Base-by-base conservation (phyloP, 257 asterid genomes). In the Asclepias syriaca region DNA sequence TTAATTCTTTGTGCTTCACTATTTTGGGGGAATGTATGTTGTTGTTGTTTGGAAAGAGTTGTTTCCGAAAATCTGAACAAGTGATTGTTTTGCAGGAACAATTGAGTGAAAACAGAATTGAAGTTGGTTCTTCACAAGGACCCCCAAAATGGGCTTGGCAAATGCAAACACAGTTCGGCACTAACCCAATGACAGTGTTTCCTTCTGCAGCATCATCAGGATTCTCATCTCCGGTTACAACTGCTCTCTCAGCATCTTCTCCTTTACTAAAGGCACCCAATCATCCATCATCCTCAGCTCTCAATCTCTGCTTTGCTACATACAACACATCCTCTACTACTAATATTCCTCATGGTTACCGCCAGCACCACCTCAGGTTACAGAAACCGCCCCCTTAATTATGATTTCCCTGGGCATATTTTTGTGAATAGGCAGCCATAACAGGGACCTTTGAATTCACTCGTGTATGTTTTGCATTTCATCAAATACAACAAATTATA, bases 171-270 rank as follows among this genome's bases (percentile, higher is more conserved):
- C 80, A 77, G 60, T 72, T 22, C 61, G 68, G 72, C 21, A 67
- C 80, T 6, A 78, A 74, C 67, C 86, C 87, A 73, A 49, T 74
- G 65, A 72, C 87, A 76, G 70, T 74, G 76, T 71, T 77, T 51
- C 57, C 77, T 2, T 21, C 79, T 81, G 95, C 97, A 88, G 97
- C 97, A 90, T 90, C 97, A 90, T 90, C 97, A 88, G 97, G 97
- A 90, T 90, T 90, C 97, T 74, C 89, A 79, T 72, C 85, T 70
- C 81, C 85, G 74, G 83, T 78, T 72, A 79, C 82, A 72, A 55
- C 48, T 63, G 72, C 73, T 48, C 48, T 60, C 45, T 29, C 70
- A 10, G 60, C 82, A 61, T 54, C 80, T 46, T 66, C 83, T 67
- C 69, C 82, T 66, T 55, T 74, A 58, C 37, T 76, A 19, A 65